Evolutionary conservation across 2,329 filamentous ascomycete genomes (phyloP), one percentile per base, ranked within the genome.

Genomic region (Aciculosporium take): DNA sequence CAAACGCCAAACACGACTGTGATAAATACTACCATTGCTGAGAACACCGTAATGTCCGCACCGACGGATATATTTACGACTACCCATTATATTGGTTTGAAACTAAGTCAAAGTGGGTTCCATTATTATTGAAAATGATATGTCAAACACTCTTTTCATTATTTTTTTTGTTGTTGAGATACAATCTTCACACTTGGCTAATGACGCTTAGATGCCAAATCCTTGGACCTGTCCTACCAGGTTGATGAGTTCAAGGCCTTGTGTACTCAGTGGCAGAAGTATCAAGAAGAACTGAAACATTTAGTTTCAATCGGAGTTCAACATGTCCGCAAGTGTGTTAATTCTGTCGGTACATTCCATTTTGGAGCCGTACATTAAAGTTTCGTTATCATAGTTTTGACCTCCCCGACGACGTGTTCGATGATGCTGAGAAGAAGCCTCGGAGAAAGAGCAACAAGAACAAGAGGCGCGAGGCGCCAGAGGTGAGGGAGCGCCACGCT

Each of bases 1-100:
- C 21, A 18, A 29, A 7, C 32, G 4, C 37, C 31, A 24, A 34
- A 5, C 18, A 7, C 20, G 28, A 36, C n/a, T 17, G 20, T 27
- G 17, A 15, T 9, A 4, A 36, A 42, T 39, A 61, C 66, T 42
- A 62, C 60, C 7, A 69, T 71, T 51, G 67, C 63, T 27, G 61
- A 64, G 40, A 70, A 67, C 35, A 64, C 50, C 13, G 48, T 54
- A 21, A n/a, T 45, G 34, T 40, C 44, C 21, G 40, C 25, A 7
- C 44, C 47, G 13, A 56, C 52, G 33, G 66, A 69, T 42, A 66
- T 96, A 23, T 94, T 84, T 57, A 96, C 89, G 0, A 87, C 86
- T 20, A 95, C 88, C 1, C 89, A 88, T 59, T 98, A 96, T 57
- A 86, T 98, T 55, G 91, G 91, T 28, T 70, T 96, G 37, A 82